Conservation (phyloP, 352 stramenopile genomes). For the Chrysophaeum taylorii region DNA sequence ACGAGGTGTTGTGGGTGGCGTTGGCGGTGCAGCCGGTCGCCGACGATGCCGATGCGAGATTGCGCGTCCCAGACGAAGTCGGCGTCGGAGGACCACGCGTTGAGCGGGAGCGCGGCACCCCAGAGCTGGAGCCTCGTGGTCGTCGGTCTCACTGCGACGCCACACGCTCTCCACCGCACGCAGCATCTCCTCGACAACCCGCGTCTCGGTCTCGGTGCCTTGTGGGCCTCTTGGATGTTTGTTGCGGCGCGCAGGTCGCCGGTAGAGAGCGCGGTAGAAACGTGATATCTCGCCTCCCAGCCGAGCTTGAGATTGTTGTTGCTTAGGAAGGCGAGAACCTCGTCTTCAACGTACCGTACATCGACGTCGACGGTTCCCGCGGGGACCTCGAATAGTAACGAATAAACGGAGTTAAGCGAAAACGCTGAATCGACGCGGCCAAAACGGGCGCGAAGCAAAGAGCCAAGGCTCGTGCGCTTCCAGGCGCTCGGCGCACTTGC, state of each 20-base stretch:
- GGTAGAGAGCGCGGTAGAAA: background rate
- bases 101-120: background rate
- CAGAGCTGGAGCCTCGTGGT: background rate
- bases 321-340: background rate
- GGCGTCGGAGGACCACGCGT: background rate
- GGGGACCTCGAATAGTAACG: background rate
- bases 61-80: conserved; percentile 3
- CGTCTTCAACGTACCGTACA: background rate
- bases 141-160: background rate
- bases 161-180: background rate
- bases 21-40: background rate
- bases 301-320: conserved; percentile 3
- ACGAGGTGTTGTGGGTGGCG: too few species aligned
- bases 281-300: background rate
- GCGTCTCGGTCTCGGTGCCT: background rate
- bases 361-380: background rate
- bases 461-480: too few species aligned
- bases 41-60: conserved; percentile 5
- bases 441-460: too few species aligned
- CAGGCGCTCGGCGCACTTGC: conserved; percentile 13
- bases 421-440: too few species aligned
- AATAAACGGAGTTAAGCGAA: conserved; percentile 6
- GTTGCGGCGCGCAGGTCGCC: background rate
- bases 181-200: background rate
- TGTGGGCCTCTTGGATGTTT: conserved; percentile 2